A percentile compares a stretch with the other conserved stretches of the same genome.
These are phyloP conservation scores for Calonectria naviculata DNA, from an alignment of 2,329 filamentous ascomycete species.

Conservation along the genomic window DNA sequence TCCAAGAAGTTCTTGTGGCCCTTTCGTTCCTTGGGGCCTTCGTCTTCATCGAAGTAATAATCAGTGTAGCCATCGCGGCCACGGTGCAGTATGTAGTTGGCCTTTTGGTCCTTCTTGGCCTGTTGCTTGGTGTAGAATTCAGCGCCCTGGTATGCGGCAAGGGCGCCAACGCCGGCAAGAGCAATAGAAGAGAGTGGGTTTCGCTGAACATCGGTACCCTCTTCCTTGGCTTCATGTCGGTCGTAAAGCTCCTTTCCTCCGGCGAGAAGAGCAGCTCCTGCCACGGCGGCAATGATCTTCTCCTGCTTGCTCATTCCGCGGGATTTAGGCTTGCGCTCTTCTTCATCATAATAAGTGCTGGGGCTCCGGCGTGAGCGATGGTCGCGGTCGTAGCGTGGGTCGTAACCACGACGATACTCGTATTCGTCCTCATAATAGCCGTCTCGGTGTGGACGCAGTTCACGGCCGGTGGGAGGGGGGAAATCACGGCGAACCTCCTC, in stretches of 20 bases:
- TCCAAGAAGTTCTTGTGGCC: conserved; percentile 74
- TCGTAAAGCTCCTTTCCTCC: conserved; percentile 76
- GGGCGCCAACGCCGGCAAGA: conserved; percentile 71
- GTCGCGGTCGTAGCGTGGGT: conserved; percentile 55
- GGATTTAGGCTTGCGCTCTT: conserved; percentile 61
- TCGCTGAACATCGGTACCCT: conserved; percentile 62
- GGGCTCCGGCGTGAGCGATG: conserved; percentile 59
- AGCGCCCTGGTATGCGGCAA: conserved; percentile 72
- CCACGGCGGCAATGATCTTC: conserved; percentile 74
- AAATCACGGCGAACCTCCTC: conserved; percentile 90
- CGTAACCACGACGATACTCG: conserved; percentile 61
- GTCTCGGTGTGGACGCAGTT: conserved; percentile 72
- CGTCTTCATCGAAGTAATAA: conserved; percentile 69
- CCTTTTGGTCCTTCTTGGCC: conserved; percentile 66
- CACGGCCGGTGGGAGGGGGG: conserved; percentile 71
- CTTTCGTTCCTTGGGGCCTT: conserved; percentile 65
- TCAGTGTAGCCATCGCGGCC: conserved; percentile 64
- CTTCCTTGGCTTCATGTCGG: conserved; percentile 66
- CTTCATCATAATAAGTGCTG: conserved; percentile 67
- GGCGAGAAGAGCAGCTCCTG: conserved; percentile 72
- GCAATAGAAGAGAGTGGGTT: conserved; percentile 70
- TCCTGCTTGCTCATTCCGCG: conserved; percentile 68
- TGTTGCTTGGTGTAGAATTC: conserved; percentile 72
- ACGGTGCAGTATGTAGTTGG: conserved; percentile 63
- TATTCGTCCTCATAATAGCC: conserved; percentile 67